Conservation (phyloP, 208 protist species). For the Lotmaria passim region DNA sequence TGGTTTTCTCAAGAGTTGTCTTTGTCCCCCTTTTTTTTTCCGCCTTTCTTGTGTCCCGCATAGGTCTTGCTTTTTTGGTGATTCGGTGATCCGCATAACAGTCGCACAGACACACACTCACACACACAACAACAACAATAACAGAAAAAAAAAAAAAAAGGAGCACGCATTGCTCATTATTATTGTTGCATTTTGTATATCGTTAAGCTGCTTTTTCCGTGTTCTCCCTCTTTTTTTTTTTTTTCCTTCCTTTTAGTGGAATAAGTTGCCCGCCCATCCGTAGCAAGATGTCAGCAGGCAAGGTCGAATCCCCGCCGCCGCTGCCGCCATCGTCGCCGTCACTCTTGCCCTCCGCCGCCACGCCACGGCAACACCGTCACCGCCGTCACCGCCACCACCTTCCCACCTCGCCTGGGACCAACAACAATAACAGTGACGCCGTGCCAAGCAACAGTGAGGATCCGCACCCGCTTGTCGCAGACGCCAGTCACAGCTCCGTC, state of each 20-base stretch:
- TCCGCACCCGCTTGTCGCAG: neutral
- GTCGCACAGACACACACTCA: too few species aligned
- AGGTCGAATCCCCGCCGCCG: neutral
- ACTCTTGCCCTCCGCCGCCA: neutral
- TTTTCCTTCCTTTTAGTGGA: too few species aligned
- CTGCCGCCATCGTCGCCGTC: neutral
- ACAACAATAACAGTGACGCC: neutral
- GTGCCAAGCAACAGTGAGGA: neutral
- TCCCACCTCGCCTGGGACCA: neutral
- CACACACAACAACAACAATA: too few species aligned
- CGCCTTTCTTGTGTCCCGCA: neutral
- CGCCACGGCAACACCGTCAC: conserved; percentile 7
- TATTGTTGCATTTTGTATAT: too few species aligned
- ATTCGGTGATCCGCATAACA: too few species aligned
- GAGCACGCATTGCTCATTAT: too few species aligned
- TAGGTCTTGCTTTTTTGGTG: conserved; percentile 13
- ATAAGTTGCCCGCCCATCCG: too few species aligned
- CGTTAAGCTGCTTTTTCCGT: neutral
- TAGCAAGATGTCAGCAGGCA: neutral
- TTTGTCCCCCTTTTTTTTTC: conserved; percentile 17
- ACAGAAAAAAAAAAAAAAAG: too few species aligned
- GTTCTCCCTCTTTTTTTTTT: too few species aligned
- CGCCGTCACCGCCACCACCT: neutral
- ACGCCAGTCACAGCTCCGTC: neutral
- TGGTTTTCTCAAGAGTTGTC: conserved; percentile 1